These are phyloP conservation scores for Bipolaris oryzae DNA, from an alignment of 2,329 filamentous ascomycete species.

Conservation along the genomic window DNA sequence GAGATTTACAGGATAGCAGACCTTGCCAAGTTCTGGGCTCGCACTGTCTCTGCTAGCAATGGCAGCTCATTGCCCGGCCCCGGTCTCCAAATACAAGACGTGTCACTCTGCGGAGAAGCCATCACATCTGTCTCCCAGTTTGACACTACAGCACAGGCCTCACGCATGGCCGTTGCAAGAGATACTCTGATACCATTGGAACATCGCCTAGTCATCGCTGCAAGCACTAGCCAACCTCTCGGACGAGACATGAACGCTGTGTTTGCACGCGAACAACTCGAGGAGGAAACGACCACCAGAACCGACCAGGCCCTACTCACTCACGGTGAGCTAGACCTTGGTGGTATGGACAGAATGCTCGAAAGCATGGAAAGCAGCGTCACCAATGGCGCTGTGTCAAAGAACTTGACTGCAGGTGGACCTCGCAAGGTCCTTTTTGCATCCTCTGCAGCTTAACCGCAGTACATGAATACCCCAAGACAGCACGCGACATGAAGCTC, in stretches of 20 bases:
- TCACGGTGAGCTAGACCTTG: conserved; percentile 54
- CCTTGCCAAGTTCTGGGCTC: conserved; percentile 54
- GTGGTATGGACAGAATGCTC: conserved; percentile 56
- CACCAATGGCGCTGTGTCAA: conserved; percentile 26
- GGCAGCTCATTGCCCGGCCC: conserved; percentile 50
- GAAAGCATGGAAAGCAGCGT: conserved; percentile 42
- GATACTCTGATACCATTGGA: conserved; percentile 54
- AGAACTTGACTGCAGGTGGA: conserved; percentile 37
- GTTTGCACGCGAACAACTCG: conserved; percentile 36
- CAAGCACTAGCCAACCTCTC: conserved; percentile 40
- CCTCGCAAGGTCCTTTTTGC: conserved; percentile 46
- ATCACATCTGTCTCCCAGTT: conserved; percentile 54
- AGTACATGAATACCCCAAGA: background rate
- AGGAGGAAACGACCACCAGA: conserved; percentile 36
- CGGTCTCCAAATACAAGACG: conserved; percentile 50
- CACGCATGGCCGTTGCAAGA: conserved; percentile 52
- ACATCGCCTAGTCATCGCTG: conserved; percentile 53
- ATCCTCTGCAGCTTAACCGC: conserved; percentile 34
- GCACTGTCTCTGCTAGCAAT: conserved; percentile 43
- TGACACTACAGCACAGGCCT: conserved; percentile 45
- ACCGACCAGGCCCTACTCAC: conserved; percentile 54
- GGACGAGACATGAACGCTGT: conserved; percentile 37
- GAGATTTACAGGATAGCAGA: conserved; percentile 55
- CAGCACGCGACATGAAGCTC: background rate
- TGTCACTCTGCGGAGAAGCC: conserved; percentile 51